Conservation (phyloP, 2,329 filamentous ascomycete genomes). For the Colletotrichum orchidophilum region DNA sequence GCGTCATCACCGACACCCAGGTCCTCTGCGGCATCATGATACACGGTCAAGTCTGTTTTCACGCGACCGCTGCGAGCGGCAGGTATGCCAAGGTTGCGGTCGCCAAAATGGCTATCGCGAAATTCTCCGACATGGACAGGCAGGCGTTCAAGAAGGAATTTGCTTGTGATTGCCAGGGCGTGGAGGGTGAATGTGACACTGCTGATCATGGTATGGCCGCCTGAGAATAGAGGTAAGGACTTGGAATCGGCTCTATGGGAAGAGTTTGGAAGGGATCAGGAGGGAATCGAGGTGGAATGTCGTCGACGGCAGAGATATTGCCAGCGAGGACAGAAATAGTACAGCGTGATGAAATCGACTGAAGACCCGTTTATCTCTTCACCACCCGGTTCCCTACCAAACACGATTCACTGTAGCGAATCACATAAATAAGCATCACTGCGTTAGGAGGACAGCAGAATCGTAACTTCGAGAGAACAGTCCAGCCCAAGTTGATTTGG, state of each 20-base stretch:
- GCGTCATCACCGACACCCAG: slow-evolving; percentile 53
- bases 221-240: not conserved
- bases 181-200: slow-evolving; percentile 28
- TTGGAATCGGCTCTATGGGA: not conserved
- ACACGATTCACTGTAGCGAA: too few species aligned
- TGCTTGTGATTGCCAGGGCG: slow-evolving; percentile 68
- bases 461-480: not conserved
- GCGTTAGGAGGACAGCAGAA: not conserved
- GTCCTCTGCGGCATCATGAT: slow-evolving; percentile 80
- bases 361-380: not conserved
- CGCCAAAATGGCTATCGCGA: slow-evolving; percentile 65
- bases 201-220: slow-evolving; percentile 7
- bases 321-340: not conserved
- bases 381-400: too few species aligned
- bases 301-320: not conserved
- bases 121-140: slow-evolving; percentile 53
- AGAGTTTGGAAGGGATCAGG: not conserved
- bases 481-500: slow-evolving; percentile 23
- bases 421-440: too few species aligned
- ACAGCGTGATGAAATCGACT: not conserved
- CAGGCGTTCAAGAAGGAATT: slow-evolving; percentile 69
- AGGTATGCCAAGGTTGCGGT: slow-evolving; percentile 78
- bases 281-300: too few species aligned
- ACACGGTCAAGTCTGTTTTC: slow-evolving; percentile 74
- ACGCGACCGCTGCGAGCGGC: slow-evolving; percentile 68